Evolutionary conservation across 345 rosid genomes (phyloP).

Genomic region (Citrus unshiu): DNA sequence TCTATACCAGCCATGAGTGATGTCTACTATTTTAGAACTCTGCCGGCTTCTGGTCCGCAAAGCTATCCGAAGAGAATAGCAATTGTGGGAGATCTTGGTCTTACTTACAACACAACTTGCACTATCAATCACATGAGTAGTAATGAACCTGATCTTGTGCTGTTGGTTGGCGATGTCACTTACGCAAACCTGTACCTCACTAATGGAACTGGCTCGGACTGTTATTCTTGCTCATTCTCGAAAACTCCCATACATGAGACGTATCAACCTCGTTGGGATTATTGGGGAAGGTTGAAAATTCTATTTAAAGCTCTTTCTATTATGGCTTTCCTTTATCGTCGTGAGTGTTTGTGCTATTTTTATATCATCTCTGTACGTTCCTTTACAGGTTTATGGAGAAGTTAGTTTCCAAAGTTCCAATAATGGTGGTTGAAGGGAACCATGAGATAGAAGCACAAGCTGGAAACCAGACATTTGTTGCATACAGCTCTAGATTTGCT

Average conservation of each 20-base stretch:
- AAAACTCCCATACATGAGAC: constrained; percentile 47
- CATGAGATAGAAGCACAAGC: constrained; percentile 38
- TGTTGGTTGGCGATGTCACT: constrained; percentile 77
- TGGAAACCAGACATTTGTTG: constrained; percentile 27
- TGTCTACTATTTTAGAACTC: constrained; percentile 45
- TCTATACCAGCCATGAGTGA: constrained; percentile 58
- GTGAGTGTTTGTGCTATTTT: neutral
- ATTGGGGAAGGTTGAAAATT: constrained; percentile 79
- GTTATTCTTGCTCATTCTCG: constrained; percentile 47
- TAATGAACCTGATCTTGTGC: constrained; percentile 77
- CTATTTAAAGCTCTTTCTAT: neutral
- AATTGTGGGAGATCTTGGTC: constrained; percentile 81
- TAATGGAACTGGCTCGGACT: constrained; percentile 61
- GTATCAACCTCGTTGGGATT: constrained; percentile 98
- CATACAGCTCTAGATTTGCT: constrained; percentile 42
- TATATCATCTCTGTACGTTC: neutral
- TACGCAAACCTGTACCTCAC: constrained; percentile 76
- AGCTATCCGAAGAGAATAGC: constrained; percentile 66
- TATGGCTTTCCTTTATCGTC: neutral
- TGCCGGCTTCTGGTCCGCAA: constrained; percentile 52
- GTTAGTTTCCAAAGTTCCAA: constrained; percentile 26
- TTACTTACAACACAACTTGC: constrained; percentile 76
- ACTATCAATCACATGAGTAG: constrained; percentile 47
- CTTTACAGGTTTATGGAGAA: constrained; percentile 33
- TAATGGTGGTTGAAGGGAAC: constrained; percentile 46